phyloP scores from a whole-genome alignment of 1,284 basidiomycete species.

The Ganoderma multipileum region DNA sequence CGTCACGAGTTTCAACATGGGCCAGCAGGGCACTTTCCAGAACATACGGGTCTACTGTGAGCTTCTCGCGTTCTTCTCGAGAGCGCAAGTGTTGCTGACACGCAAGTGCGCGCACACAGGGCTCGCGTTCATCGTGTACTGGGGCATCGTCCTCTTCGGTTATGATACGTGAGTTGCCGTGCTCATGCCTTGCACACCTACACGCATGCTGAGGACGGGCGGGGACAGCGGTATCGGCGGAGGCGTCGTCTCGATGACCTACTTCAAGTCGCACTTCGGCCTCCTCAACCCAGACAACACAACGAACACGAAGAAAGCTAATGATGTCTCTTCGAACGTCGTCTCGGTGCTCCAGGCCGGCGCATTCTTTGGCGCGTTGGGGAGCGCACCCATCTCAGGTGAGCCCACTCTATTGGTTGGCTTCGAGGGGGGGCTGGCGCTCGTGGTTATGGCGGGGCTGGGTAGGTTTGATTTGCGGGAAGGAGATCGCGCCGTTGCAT shows the following conservation, averaged over 20 bases:
- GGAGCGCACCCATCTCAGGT: slow-evolving; percentile 70
- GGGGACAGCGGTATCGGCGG: slow-evolving; percentile 59
- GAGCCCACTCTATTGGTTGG: neutral
- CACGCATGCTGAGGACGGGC: neutral
- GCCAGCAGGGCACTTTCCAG: slow-evolving; percentile 42
- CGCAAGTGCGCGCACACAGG: slow-evolving; percentile 44
- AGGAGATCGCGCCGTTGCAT: neutral
- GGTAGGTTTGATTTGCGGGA: neutral
- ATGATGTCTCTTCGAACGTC: slow-evolving; percentile 64
- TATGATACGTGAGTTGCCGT: slow-evolving; percentile 61
- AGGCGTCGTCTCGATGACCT: slow-evolving; percentile 66
- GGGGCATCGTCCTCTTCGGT: slow-evolving; percentile 82
- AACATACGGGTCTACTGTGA: slow-evolving; percentile 70
- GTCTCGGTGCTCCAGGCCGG: slow-evolving; percentile 84
- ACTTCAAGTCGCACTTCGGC: slow-evolving; percentile 69
- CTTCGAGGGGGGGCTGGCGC: neutral
- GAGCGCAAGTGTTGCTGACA: neutral
- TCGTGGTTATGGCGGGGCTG: slow-evolving; percentile 17
- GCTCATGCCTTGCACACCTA: neutral
- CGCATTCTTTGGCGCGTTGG: slow-evolving; percentile 80
- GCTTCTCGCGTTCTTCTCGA: slow-evolving; percentile 27
- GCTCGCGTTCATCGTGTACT: slow-evolving; percentile 75
- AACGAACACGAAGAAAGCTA: slow-evolving; percentile 41
- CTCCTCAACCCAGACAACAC: slow-evolving; percentile 47
- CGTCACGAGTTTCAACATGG: neutral